Conservation (phyloP, 345 rosid genomes). For the Syzygium aromaticum region DNA sequence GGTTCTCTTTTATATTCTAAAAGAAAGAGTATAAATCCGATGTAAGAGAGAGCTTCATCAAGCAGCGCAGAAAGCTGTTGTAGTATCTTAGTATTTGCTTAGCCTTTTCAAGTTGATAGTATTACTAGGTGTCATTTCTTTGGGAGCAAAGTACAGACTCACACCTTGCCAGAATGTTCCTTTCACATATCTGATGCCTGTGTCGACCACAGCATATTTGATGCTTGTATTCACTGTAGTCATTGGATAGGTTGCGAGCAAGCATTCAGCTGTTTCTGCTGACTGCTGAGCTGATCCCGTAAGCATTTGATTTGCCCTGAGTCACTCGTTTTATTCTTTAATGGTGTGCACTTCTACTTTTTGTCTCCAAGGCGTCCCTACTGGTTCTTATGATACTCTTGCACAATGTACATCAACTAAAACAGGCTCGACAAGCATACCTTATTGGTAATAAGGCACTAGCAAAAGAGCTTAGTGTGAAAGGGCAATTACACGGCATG, state of each 20-base stretch:
- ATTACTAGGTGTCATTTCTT: not conserved
- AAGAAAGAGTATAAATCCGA: not conserved
- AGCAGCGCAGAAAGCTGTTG: not conserved
- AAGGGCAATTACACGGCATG: slow-evolving; percentile 86
- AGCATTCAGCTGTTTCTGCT: not conserved
- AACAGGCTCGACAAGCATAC: slow-evolving; percentile 89
- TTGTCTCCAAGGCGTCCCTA: not conserved
- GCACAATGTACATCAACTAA: not conserved
- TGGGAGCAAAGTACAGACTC: not conserved
- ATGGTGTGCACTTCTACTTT: not conserved
- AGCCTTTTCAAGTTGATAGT: not conserved
- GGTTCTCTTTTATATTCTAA: not conserved
- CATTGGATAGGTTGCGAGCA: not conserved
- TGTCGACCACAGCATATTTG: not conserved
- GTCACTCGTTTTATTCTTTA: not conserved
- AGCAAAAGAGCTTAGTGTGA: slow-evolving; percentile 87
- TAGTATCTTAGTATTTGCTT: not conserved
- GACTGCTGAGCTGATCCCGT: not conserved
- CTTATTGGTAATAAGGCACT: slow-evolving; percentile 85
- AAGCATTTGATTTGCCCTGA: not conserved
- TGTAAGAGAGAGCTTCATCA: not conserved
- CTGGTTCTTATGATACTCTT: not conserved
- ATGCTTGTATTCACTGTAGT: not conserved
- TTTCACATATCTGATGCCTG: not conserved
- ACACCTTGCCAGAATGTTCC: not conserved